These are phyloP conservation scores for Pontederia crassipes DNA, from an alignment of 176 grass and related monocot species.

Conservation along the genomic window DNA sequence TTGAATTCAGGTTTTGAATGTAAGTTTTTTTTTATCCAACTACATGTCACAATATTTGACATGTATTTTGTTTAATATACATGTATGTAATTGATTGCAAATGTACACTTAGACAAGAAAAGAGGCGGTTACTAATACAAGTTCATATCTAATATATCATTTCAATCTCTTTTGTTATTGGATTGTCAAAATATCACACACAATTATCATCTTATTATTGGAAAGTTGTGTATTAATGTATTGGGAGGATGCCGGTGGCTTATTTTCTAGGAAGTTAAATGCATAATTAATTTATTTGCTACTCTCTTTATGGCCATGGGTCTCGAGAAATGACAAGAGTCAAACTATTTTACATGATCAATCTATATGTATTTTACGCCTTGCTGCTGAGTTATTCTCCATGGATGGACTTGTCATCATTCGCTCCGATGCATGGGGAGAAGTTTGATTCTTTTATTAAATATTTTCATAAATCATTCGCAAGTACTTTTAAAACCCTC, in stretches of 20 bases:
- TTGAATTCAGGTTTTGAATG: slow-evolving; percentile 47
- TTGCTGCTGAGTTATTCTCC: background rate
- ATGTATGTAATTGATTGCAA: slow-evolving; percentile 26
- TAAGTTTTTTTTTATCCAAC: slow-evolving; percentile 23
- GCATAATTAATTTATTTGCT: too few relatives aligned
- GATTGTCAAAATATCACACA: background rate
- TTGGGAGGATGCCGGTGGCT: slow-evolving; percentile 77
- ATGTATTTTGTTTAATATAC: slow-evolving; percentile 5
- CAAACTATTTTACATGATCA: slow-evolving; percentile 14
- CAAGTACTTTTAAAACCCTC: slow-evolving; percentile 80
- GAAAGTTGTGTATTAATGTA: slow-evolving; percentile 63
- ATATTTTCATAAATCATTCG: slow-evolving; percentile 94
- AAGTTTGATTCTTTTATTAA: slow-evolving; percentile 60
- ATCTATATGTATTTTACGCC: slow-evolving; percentile 25
- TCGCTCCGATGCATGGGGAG: slow-evolving; percentile 73
- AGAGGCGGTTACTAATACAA: slow-evolving; percentile 85
- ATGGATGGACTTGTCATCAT: background rate
- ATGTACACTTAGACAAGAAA: slow-evolving; percentile 77
- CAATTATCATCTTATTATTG: slow-evolving; percentile 8
- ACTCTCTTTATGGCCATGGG: too few relatives aligned
- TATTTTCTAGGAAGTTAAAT: slow-evolving; percentile 39
- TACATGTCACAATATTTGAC: slow-evolving; percentile 1
- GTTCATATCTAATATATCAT: slow-evolving; percentile 11
- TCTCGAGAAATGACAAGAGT: too few relatives aligned
- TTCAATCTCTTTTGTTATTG: slow-evolving; percentile 12